Evolutionary conservation across 805 yeast genomes (phyloP), one percentile per base, ranked within the genome.

Genomic region (Millerozyma acaciae): DNA sequence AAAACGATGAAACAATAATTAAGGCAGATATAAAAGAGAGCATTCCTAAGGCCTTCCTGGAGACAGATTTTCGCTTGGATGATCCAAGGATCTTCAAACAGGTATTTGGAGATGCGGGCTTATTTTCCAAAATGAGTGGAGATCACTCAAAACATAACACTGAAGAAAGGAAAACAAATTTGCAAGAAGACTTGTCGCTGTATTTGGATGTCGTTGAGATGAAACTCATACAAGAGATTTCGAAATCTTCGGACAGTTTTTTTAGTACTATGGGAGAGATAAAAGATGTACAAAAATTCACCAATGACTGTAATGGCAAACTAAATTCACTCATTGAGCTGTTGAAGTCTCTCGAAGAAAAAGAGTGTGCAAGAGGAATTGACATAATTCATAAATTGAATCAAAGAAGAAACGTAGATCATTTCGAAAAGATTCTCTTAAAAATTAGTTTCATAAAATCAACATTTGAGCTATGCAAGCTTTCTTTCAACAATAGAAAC

Each of bases 161-260:
- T 14, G 51, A 75, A 9, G 67, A 73, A 6, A 69, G 76, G 43
- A 74, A 76, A 47, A 66, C 77, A 7, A 61, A 68, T 15, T 55
- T 89, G 12, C 95, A 83, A 48, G 95, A 87, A 27, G 79, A 77
- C 50, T 62, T 90, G 21, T 84, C 93, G 3, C 78, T 79, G 58
- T 87, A 88, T 50, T 65, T 93, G 35, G 97, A 93, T 52, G 70
- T 78, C 1, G 87, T 90, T 1, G 98, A 90, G 57, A 68, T 84
- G 22, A 80, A 83, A 40, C 61, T 90, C 26, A 83, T 89, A 13
- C 70, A 75, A 24, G 96, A 88, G 55, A 87, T 93, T 20, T 82
- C 95, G 3, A 75, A 76, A 42, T 83, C 96, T 0, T 85, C 96
- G 0, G 77, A 78, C 33, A 79, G 89, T 6, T 90, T 93, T 51